Evolutionary conservation across 345 rosid genomes (phyloP).

Genomic region (Pelargonium nanum): DNA sequence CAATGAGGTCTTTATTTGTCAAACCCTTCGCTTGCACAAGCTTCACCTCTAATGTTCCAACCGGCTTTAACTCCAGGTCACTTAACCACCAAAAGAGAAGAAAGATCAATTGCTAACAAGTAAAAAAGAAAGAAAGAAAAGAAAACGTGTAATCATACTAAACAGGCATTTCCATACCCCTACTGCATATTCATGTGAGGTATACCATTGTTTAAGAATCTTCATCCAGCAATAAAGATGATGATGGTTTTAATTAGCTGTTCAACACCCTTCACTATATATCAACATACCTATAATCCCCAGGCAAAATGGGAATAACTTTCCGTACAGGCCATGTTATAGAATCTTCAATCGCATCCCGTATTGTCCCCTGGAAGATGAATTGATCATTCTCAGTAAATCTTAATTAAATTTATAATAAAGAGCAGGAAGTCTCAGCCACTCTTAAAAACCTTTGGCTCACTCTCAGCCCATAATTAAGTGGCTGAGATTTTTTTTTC

Average conservation of each 20-base stretch:
- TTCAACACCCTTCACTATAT: not conserved
- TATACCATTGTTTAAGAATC: not conserved
- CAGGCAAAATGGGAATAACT: conserved; percentile 92
- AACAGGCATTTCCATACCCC: too few species aligned
- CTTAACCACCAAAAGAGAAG: conserved; percentile 33
- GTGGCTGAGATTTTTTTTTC: too few species aligned
- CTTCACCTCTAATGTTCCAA: conserved; percentile 86
- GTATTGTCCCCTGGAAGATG: conserved; percentile 64
- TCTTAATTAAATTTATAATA: not conserved
- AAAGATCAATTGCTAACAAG: too few species aligned
- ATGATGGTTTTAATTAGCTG: not conserved
- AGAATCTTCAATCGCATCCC: conserved; percentile 89
- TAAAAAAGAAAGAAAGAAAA: too few species aligned
- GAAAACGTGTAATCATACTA: not conserved
- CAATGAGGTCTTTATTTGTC: conserved; percentile 88
- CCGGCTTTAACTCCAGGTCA: conserved; percentile 87
- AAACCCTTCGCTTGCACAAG: conserved; percentile 92
- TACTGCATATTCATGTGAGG: too few species aligned
- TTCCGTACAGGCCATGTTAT: conserved; percentile 98
- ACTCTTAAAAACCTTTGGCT: too few species aligned
- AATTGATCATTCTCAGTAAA: not conserved
- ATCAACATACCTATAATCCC: conserved; percentile 74
- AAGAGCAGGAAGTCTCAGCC: not conserved
- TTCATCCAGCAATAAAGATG: not conserved
- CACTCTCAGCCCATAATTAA: too few species aligned